These are phyloP conservation scores for Exophiala sideris DNA, from an alignment of 2,329 filamentous ascomycete genomes.

Conservation along the genomic window DNA sequence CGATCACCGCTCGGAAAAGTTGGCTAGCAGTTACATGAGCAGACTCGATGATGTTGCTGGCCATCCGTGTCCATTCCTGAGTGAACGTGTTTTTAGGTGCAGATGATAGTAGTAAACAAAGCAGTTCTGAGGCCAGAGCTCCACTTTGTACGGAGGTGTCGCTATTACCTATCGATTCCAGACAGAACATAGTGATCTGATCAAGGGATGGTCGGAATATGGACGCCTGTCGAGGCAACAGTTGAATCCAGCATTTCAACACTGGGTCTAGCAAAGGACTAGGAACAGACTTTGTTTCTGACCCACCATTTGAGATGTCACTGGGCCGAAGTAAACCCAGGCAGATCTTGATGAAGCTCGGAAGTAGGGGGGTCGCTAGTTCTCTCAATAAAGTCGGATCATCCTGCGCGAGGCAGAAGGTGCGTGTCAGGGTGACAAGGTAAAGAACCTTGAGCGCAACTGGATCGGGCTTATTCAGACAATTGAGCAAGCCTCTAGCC, in stretches of 20 bases:
- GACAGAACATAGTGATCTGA: constrained; percentile 62
- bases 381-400: constrained; percentile 82
- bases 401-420: constrained; percentile 77
- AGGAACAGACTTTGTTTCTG: constrained; percentile 26
- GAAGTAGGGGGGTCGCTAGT: constrained; percentile 78
- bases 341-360: constrained; percentile 69
- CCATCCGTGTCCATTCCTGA: constrained; percentile 72
- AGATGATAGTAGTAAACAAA: constrained; percentile 71
- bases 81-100: constrained; percentile 73
- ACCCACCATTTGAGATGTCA: constrained; percentile 8
- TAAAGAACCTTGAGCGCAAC: constrained; percentile 70
- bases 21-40: constrained; percentile 71
- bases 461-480: constrained; percentile 77
- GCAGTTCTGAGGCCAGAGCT: constrained; percentile 60
- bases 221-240: constrained; percentile 78
- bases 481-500: constrained; percentile 70
- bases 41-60: constrained; percentile 60
- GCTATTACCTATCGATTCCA: constrained; percentile 57
- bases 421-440: constrained; percentile 73
- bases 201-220: constrained; percentile 73
- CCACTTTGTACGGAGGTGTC: constrained; percentile 54
- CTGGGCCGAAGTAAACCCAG: constrained; percentile 57
- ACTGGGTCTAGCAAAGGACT: constrained; percentile 61
- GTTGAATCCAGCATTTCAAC: constrained; percentile 65
- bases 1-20: constrained; percentile 72